Conservation (phyloP, 2,329 filamentous ascomycete genomes). For the Incumbomyces lentus region DNA sequence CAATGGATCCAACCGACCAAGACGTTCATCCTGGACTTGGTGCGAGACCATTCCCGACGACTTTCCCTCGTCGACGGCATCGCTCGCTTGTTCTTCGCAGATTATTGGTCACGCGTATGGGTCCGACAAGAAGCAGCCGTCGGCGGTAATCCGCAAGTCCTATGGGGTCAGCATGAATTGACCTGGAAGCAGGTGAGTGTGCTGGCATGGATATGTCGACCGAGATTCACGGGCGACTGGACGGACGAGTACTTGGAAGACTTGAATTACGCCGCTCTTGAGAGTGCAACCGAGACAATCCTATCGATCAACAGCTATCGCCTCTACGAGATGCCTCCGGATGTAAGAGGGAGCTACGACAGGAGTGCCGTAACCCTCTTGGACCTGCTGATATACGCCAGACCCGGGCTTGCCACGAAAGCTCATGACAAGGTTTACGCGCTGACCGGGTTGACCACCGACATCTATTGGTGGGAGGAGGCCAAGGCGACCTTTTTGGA, state of each 20-base stretch:
- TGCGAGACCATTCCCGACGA: background rate
- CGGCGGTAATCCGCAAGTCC: background rate
- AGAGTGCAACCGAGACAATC: background rate
- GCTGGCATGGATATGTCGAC: background rate
- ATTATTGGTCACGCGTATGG: conserved; percentile 1
- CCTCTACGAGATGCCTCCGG: background rate
- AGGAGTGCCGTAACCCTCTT: no score
- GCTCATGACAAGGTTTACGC: conserved; percentile 2
- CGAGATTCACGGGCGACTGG: background rate
- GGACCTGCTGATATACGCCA: background rate
- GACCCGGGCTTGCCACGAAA: background rate
- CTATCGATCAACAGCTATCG: background rate
- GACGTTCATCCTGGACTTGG: no score
- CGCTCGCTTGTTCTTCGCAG: background rate
- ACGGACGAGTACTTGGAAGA: background rate
- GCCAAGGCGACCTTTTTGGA: no score
- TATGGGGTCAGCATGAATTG: background rate
- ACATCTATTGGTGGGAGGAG: background rate
- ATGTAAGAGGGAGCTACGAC: background rate
- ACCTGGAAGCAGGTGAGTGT: background rate
- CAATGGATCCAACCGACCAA: background rate
- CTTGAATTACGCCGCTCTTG: background rate
- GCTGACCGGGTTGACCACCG: background rate
- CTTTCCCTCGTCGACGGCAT: background rate
- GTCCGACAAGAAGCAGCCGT: conserved; percentile 1